These are phyloP conservation scores for Alectoria sarmentosa DNA, from an alignment of 495 filamentous ascomycete genomes.

Conservation along the genomic window DNA sequence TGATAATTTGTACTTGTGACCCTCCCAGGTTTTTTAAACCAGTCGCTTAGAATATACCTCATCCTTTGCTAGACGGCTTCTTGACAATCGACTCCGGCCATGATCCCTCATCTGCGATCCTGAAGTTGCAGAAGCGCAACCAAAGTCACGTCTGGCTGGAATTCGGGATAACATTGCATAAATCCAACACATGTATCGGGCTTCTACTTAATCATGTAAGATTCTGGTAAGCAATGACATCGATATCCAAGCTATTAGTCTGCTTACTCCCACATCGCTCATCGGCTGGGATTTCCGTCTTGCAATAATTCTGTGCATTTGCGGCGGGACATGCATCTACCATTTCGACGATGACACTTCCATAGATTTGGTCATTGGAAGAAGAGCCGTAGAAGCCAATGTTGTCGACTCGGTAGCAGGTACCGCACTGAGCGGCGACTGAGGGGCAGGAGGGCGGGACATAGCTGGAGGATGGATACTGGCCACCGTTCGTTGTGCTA, in stretches of 20 bases:
- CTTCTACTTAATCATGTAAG: too few species aligned
- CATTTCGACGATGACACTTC: slow-evolving; percentile 22
- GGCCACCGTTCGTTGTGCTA: slow-evolving; percentile 10
- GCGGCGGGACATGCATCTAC: slow-evolving; percentile 21
- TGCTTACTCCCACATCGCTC: background rate
- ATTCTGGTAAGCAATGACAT: slow-evolving; percentile 13
- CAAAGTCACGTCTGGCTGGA: background rate
- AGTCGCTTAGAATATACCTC: background rate
- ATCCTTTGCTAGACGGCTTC: background rate
- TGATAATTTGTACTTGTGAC: too few species aligned
- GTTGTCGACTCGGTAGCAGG: slow-evolving; percentile 22
- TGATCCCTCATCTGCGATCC: background rate
- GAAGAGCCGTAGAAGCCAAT: slow-evolving; percentile 11
- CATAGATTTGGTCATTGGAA: slow-evolving; percentile 1
- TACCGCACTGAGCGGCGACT: slow-evolving; percentile 8
- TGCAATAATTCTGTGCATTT: slow-evolving; percentile 22
- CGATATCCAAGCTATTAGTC: slow-evolving; percentile 20
- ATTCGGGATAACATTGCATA: background rate
- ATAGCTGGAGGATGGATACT: slow-evolving; percentile 12
- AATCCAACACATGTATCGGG: too few species aligned
- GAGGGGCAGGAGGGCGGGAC: slow-evolving; percentile 16
- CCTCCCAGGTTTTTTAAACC: background rate
- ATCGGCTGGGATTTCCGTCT: slow-evolving; percentile 12
- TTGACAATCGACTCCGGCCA: background rate
- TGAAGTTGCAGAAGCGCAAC: background rate